Percentiles rank a stretch among this genome's conserved stretches.
Evolutionary conservation across 495 filamentous ascomycete species (phyloP).

Genomic region (Xylaria telfairii): DNA sequence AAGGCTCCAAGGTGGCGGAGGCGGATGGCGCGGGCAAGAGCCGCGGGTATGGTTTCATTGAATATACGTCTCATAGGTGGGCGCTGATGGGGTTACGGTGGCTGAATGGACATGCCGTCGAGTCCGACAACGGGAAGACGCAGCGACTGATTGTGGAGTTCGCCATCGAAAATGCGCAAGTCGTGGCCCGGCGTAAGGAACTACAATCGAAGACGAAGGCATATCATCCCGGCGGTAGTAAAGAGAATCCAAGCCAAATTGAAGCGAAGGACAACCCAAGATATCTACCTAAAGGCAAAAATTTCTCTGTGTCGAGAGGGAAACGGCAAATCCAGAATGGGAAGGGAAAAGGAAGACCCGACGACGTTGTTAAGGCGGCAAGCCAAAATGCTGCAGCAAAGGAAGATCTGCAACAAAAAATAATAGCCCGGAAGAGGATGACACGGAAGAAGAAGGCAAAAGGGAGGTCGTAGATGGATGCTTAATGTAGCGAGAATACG

Average conservation of each 20-base stretch:
- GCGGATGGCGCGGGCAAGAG: slow-evolving; percentile 71
- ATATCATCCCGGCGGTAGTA: not conserved
- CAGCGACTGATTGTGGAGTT: slow-evolving; percentile 90
- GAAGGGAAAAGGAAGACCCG: slow-evolving; percentile 23
- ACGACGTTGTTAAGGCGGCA: slow-evolving; percentile 25
- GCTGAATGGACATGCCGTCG: slow-evolving; percentile 83
- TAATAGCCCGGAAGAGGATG: slow-evolving; percentile 55
- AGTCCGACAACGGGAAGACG: slow-evolving; percentile 55
- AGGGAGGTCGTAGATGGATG: not conserved
- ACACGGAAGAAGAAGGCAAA: slow-evolving; percentile 57
- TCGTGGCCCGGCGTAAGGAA: slow-evolving; percentile 78
- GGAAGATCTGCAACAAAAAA: slow-evolving; percentile 52
- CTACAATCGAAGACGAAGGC: slow-evolving; percentile 65
- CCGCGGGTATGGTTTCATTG: slow-evolving; percentile 95
- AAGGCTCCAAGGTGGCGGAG: slow-evolving; percentile 82
- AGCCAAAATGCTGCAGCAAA: slow-evolving; percentile 32
- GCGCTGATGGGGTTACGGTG: slow-evolving; percentile 94
- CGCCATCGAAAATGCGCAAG: slow-evolving; percentile 97
- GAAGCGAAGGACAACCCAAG: not conserved
- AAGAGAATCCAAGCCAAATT: not conserved
- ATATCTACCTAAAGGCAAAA: slow-evolving; percentile 29
- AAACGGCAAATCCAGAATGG: slow-evolving; percentile 30
- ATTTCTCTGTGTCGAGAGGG: slow-evolving; percentile 40
- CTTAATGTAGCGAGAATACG: not conserved
- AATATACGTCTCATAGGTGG: slow-evolving; percentile 92